Evolutionary conservation across 805 yeast species (phyloP), one percentile per base, ranked within the genome.

Genomic region (Yamadazyma insecticola): DNA sequence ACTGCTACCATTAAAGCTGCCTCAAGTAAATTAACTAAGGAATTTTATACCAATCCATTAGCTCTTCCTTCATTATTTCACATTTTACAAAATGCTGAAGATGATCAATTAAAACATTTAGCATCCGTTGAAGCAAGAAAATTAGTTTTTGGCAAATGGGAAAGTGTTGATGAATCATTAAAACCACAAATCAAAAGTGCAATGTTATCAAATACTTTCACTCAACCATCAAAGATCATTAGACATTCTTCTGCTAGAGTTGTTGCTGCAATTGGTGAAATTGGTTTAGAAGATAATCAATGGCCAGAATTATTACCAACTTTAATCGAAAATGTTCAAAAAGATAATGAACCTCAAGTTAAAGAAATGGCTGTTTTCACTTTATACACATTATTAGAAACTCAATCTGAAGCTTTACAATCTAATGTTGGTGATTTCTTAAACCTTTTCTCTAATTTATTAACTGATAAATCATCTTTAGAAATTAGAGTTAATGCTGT

Each of bases 61-160:
- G 74, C 90, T 13, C 70, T 90, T 38, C 92, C 95, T 13, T 80
- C 95, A 8, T 68, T 90, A 55, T 67, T 90, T 47, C 92, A 85
- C 50, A 75, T 92, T 39, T 70, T 87, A 51, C 88, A 84, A 58
- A 71, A 68, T 44, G 78, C 80, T 45, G 61, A 70, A 24, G 79
- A 79, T 48, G 81, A 74, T 42, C 84, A 83, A 48, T 55, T 89
- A 46, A 82, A 85, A 50, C 95, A 88, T 60, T 70, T 92, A 40
- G 94, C 97, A n/a, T 94, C 96, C 40, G 96, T 92, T 41, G 98
- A 92, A 65, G 87, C 89, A 24, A 78, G 96, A 63, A 92, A 92
- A 59, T 74, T 83, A 51, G 76, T 89, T 23, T 52, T 70, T 32
- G 67, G 71, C 43, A 78, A 77, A 51, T 92, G 97, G 97, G 67